A percentile compares a stretch with the other conserved stretches of the same genome.
Evolutionary conservation across 2,329 filamentous ascomycete genomes (phyloP).

Genomic region (Didymella pinodella): DNA sequence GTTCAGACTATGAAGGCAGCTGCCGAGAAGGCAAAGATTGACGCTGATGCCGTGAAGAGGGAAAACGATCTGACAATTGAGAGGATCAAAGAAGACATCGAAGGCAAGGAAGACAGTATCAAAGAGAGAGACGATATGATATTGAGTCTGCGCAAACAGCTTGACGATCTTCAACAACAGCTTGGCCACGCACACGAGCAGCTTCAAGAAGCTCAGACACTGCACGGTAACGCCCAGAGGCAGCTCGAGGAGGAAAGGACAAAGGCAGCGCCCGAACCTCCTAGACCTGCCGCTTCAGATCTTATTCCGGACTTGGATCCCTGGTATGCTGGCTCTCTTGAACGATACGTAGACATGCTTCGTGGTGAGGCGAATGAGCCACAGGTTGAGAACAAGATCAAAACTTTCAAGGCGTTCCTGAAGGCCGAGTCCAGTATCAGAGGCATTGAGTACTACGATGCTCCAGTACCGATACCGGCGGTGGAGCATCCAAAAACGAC

Average conservation of each 20-base stretch:
- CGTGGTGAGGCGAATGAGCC: slow-evolving; percentile 57
- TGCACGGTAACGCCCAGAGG: slow-evolving; percentile 28
- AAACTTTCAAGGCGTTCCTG: slow-evolving; percentile 61
- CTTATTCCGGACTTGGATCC: slow-evolving; percentile 63
- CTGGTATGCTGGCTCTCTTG: slow-evolving; percentile 64
- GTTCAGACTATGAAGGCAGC: slow-evolving; percentile 30
- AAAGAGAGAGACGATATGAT: slow-evolving; percentile 39
- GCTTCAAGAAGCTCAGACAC: slow-evolving; percentile 30
- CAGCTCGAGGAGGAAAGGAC: slow-evolving; percentile 40
- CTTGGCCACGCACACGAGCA: slow-evolving; percentile 24
- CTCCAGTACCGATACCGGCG: slow-evolving; percentile 29
- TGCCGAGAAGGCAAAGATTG: slow-evolving; percentile 34
- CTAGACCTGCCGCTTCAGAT: slow-evolving; percentile 41
- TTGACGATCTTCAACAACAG: slow-evolving; percentile 27
- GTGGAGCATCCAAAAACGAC: slow-evolving; percentile 7
- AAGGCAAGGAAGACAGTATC: slow-evolving; percentile 47
- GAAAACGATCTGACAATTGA: slow-evolving; percentile 44
- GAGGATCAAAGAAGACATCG: slow-evolving; percentile 44
- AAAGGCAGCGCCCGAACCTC: slow-evolving; percentile 32
- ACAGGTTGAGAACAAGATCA: slow-evolving; percentile 61
- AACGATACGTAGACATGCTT: slow-evolving; percentile 64
- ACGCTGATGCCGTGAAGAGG: slow-evolving; percentile 33
- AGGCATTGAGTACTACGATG: slow-evolving; percentile 55
- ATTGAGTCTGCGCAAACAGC: slow-evolving; percentile 30
- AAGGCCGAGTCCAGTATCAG: slow-evolving; percentile 43